Evolutionary conservation across 2,329 filamentous ascomycete genomes (phyloP).

Genomic region (Metarhizium humberi): DNA sequence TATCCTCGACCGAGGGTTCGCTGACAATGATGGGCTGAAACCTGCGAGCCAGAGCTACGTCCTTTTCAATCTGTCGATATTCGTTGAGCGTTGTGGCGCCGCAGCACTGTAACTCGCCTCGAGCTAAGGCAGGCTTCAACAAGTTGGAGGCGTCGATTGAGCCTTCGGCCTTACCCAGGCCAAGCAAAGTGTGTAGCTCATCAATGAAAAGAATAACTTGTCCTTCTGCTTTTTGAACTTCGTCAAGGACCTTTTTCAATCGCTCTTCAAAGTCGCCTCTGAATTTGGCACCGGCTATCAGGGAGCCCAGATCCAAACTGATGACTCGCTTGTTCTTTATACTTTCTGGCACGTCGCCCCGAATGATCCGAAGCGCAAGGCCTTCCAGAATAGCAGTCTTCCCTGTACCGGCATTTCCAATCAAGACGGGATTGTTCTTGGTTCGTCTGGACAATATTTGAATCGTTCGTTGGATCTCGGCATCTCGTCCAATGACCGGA

Average conservation of each 20-base stretch:
- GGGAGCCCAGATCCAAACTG: conserved; percentile 75
- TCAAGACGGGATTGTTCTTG: conserved; percentile 94
- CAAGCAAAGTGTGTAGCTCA: conserved; percentile 83
- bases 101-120: conserved; percentile 90
- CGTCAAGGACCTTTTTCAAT: conserved; percentile 80
- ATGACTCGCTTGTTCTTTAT: conserved; percentile 92
- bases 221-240: conserved; percentile 82
- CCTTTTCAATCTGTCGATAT: conserved; percentile 91
- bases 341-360: conserved; percentile 89
- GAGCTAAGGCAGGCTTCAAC: conserved; percentile 83
- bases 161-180: conserved; percentile 88
- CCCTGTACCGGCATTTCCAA: conserved; percentile 81
- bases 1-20: conserved; percentile 84
- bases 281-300: conserved; percentile 94
- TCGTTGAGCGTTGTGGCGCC: conserved; percentile 90
- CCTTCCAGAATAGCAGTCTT: conserved; percentile 94
- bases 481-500: conserved; percentile 87
- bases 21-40: conserved; percentile 94
- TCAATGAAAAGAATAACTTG: conserved; percentile 92
- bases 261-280: conserved; percentile 94
- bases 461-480: conserved; percentile 88
- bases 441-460: conserved; percentile 87
- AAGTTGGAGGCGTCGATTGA: conserved; percentile 95
- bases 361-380: conserved; percentile 78
- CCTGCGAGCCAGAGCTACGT: conserved; percentile 80